phyloP scores from a whole-genome alignment of 176 grass and related monocot genomes.

The Ensete ventricosum region DNA sequence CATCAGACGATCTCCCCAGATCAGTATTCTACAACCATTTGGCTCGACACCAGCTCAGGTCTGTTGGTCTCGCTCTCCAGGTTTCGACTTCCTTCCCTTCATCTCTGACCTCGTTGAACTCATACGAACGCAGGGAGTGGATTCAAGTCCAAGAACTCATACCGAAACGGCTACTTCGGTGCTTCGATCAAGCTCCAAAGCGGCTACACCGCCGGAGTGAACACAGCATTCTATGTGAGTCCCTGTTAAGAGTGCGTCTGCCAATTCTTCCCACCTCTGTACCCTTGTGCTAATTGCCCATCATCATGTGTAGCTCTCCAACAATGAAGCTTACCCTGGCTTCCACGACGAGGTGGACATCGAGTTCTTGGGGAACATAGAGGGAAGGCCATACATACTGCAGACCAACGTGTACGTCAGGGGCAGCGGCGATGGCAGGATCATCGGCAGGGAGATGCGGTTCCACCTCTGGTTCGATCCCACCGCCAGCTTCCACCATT shows the following conservation, averaged over 20 bases:
- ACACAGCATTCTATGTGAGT: constrained; percentile 63
- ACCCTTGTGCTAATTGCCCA: not conserved
- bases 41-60: constrained; percentile 59
- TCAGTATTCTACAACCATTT: constrained; percentile 33
- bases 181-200: constrained; percentile 46
- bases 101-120: not conserved
- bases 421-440: constrained; percentile 47
- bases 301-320: constrained; percentile 29
- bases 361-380: constrained; percentile 53
- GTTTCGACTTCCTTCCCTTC: not conserved
- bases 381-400: constrained; percentile 46
- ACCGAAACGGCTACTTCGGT: constrained; percentile 46
- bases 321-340: constrained; percentile 50
- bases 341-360: constrained; percentile 70
- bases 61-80: not conserved
- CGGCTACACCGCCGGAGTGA: constrained; percentile 68
- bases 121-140: constrained; percentile 33
- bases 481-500: constrained; percentile 8
- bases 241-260: not conserved
- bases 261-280: not conserved
- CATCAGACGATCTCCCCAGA: constrained; percentile 36
- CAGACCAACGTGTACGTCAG: constrained; percentile 65
- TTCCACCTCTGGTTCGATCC: constrained; percentile 29
- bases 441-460: constrained; percentile 54
- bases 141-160: constrained; percentile 51